Conservation (phyloP, 2,329 filamentous ascomycete species). For the Fusarium chlamydosporum region DNA sequence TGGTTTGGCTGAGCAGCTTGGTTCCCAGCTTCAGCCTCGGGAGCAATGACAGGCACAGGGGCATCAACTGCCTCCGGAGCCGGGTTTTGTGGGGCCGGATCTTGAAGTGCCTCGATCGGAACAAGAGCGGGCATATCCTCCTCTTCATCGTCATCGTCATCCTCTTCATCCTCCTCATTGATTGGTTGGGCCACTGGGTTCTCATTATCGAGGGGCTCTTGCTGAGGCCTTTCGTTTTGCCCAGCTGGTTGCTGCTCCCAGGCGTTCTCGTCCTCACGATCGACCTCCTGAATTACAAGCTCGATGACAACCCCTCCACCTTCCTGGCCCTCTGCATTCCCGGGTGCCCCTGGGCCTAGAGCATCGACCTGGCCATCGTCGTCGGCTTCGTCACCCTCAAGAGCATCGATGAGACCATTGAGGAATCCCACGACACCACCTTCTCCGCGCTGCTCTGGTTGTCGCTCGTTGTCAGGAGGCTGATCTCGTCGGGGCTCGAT, state of each 20-base stretch:
- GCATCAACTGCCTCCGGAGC: constrained; percentile 3
- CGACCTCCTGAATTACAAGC: constrained; percentile 54
- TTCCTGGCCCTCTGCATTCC: constrained; percentile 42
- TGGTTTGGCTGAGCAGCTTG: constrained; percentile 35
- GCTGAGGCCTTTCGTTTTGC: constrained; percentile 29
- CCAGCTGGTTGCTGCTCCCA: constrained; percentile 43
- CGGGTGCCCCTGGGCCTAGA: constrained; percentile 36
- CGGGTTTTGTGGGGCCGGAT: constrained; percentile 1
- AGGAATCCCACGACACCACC: constrained; percentile 56
- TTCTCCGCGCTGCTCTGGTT: constrained; percentile 44
- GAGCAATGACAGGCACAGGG: constrained; percentile 1
- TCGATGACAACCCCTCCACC: constrained; percentile 54
- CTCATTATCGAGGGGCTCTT: constrained; percentile 17
- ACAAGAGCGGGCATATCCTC: background rate
- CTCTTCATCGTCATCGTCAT: background rate
- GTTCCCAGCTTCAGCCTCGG: constrained; percentile 12
- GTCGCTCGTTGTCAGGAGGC: constrained; percentile 31
- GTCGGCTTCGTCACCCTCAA: constrained; percentile 55
- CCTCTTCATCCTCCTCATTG: constrained; percentile 14
- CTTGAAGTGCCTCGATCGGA: constrained; percentile 1
- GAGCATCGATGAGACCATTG: constrained; percentile 56
- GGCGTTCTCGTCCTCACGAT: constrained; percentile 61
- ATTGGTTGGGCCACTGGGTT: constrained; percentile 7
- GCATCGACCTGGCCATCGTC: constrained; percentile 45
- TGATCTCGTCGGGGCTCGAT: constrained; percentile 48